These are phyloP conservation scores for Bipolaris oryzae DNA, from an alignment of 2,329 filamentous ascomycete species.

Conservation along the genomic window DNA sequence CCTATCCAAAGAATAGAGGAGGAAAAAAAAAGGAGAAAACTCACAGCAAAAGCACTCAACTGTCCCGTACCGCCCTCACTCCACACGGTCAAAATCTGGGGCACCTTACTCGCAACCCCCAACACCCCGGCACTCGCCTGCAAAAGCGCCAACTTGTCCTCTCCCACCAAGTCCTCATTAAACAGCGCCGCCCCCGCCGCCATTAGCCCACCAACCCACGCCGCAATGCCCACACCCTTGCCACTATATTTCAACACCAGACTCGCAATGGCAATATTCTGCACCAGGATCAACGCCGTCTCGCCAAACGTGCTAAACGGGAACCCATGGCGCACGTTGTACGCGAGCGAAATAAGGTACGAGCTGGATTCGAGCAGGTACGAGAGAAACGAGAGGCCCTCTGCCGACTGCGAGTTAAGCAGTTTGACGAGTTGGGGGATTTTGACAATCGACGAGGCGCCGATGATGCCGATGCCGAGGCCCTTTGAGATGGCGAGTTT, in stretches of 20 bases:
- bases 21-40: constrained; percentile 38
- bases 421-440: constrained; percentile 97
- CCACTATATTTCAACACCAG: constrained; percentile 85
- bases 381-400: constrained; percentile 84
- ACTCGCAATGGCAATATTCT: constrained; percentile 88
- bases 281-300: constrained; percentile 86
- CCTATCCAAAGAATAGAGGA: not conserved
- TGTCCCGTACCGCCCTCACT: constrained; percentile 88
- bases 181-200: constrained; percentile 74
- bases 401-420: constrained; percentile 76
- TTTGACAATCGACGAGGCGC: constrained; percentile 89
- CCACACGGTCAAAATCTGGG: constrained; percentile 89
- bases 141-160: constrained; percentile 71
- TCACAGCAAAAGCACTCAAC: constrained; percentile 92
- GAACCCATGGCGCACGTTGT: constrained; percentile 88
- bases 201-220: constrained; percentile 79
- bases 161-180: constrained; percentile 66
- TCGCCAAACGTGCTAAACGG: constrained; percentile 98
- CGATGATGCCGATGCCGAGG: constrained; percentile 91
- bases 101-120: constrained; percentile 87
- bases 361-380: constrained; percentile 90
- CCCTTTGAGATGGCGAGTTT: constrained; percentile 91
- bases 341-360: constrained; percentile 88
- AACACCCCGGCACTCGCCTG: constrained; percentile 85
- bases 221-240: constrained; percentile 68